Percentiles rank a stretch among this genome's conserved stretches.
These are phyloP conservation scores for Xylariaceae sp. DNA, from an alignment of 2,329 filamentous ascomycete genomes.

Conservation along the genomic window DNA sequence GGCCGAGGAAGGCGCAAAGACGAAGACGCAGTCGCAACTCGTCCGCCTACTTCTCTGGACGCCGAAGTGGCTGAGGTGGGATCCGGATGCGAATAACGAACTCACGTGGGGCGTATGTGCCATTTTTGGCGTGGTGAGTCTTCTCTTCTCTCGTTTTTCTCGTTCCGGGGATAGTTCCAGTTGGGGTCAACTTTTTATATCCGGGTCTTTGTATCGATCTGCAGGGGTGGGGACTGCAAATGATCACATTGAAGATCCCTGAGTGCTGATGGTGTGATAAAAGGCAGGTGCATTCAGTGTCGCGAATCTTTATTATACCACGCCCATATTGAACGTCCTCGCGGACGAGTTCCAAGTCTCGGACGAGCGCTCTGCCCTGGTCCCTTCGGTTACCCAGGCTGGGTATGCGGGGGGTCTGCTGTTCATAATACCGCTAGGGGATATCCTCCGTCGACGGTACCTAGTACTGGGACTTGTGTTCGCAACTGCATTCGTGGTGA, in stretches of 20 bases:
- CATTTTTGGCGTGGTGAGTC: constrained; percentile 32
- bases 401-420: constrained; percentile 71
- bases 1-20: too few species aligned
- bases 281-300: constrained; percentile 62
- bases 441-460: constrained; percentile 60
- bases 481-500: constrained; percentile 62
- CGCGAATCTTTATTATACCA: constrained; percentile 76
- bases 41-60: constrained; percentile 20
- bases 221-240: too few species aligned
- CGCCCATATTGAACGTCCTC: constrained; percentile 72
- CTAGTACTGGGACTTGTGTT: constrained; percentile 64
- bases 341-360: constrained; percentile 64
- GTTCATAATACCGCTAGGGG: constrained; percentile 70
- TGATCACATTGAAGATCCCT: too few species aligned
- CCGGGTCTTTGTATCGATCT: too few species aligned
- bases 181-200: too few species aligned
- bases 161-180: not conserved
- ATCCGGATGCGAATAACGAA: constrained; percentile 21
- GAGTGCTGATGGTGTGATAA: not conserved
- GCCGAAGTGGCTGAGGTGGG: constrained; percentile 25
- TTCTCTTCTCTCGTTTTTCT: not conserved
- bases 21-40: too few species aligned
- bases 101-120: constrained; percentile 26
- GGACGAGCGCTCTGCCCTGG: constrained; percentile 59
- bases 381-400: constrained; percentile 73